These are phyloP conservation scores for Suaeda aralocaspica DNA, from an alignment of 148 eudicot species.

Conservation along the genomic window DNA sequence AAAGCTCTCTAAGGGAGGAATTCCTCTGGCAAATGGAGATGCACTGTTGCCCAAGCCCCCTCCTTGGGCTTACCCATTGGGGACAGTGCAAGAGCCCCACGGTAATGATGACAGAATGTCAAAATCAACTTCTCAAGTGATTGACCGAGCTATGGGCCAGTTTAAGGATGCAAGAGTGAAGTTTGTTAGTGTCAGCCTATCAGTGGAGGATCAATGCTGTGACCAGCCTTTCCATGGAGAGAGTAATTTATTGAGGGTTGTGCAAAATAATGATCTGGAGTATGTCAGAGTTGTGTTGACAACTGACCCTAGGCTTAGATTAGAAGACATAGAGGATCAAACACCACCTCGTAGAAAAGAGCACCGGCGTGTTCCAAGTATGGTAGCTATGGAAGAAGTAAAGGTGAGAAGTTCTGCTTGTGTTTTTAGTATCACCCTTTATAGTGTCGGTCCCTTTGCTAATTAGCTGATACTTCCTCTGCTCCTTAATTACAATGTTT, in stretches of 20 bases:
- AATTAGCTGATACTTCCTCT: no score
- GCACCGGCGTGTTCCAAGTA: constrained; percentile 98
- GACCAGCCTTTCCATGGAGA: constrained; percentile 39
- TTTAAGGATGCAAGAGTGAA: constrained; percentile 82
- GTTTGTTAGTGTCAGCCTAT: constrained; percentile 69
- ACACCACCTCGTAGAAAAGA: constrained; percentile 75
- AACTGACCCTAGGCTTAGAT: constrained; percentile 80
- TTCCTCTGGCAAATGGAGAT: constrained; percentile 93
- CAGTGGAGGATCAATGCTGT: constrained; percentile 55
- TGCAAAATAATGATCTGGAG: constrained; percentile 47
- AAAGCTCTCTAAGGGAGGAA: constrained; percentile 86
- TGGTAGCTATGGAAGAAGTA: constrained; percentile 96
- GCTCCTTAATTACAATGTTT: no score
- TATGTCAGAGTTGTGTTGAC: constrained; percentile 82
- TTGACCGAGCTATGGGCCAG: constrained; percentile 93
- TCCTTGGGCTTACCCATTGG: constrained; percentile 92
- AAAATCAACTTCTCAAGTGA: constrained; percentile 83
- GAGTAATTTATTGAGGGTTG: constrained; percentile 33
- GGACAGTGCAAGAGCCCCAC: constrained; percentile 61
- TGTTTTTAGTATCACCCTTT: neutral
- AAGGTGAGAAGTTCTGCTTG: constrained; percentile 45
- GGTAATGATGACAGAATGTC: constrained; percentile 87
- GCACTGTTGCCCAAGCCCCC: constrained; percentile 91
- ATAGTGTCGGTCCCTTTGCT: neutral
- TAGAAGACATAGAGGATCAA: constrained; percentile 88